Conservation (phyloP, 2,329 filamentous ascomycete species). For the Paracoccidioides lutzii region DNA sequence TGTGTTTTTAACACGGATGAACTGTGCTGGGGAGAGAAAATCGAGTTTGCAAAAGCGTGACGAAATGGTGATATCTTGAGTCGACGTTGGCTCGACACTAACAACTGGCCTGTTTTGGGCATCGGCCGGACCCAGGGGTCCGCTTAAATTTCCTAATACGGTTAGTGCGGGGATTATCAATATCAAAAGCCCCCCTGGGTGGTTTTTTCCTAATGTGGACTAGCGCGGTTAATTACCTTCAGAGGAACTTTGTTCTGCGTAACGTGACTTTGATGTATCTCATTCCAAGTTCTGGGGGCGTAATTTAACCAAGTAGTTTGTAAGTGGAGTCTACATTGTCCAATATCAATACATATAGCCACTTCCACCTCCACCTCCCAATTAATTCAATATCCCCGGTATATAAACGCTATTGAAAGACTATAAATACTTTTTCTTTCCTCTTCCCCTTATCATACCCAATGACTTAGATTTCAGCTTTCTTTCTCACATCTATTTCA, state of each 20-base stretch:
- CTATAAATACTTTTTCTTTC: not conserved
- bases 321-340: not conserved
- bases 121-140: constrained; percentile 32
- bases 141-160: constrained; percentile 27
- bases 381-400: not conserved
- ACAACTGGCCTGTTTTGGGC: constrained; percentile 29
- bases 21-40: constrained; percentile 35
- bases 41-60: constrained; percentile 20
- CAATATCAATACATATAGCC: not conserved
- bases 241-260: not conserved
- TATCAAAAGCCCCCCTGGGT: constrained; percentile 25
- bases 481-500: not conserved
- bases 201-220: constrained; percentile 7
- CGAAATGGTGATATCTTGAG: constrained; percentile 27
- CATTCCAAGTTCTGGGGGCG: no score
- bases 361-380: not conserved
- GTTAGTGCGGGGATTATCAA: constrained; percentile 32
- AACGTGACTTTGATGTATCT: no score
- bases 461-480: not conserved
- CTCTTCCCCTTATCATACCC: not conserved
- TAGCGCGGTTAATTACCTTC: constrained; percentile 5
- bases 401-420: not conserved
- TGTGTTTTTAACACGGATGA: constrained; percentile 45
- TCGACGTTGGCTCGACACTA: constrained; percentile 34
- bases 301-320: no score